Evolutionary conservation across 345 rosid species (phyloP), one percentile per base, ranked within the genome.

Genomic region (Ceriops tagal): DNA sequence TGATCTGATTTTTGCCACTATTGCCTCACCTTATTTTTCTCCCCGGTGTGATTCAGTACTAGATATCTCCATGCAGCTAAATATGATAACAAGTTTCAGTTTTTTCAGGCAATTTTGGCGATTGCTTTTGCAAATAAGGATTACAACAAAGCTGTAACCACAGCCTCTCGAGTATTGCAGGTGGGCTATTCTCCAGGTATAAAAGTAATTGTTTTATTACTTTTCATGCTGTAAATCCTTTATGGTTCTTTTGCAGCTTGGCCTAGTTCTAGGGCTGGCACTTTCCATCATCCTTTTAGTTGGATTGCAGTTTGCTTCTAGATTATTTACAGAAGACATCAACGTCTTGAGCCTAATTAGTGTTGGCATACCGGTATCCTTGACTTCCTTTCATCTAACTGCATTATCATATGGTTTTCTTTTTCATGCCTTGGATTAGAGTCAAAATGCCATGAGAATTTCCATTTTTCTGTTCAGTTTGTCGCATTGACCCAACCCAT

Each of bases 401-500:
- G 30, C 21, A 39, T 27, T 3, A 43, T 27, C 16, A 35, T 5
- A 15, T 28, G 2, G 28, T 55, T 51, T 34, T 34, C 24, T 27
- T 62, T 62, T 52, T 15, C 27, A 8, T 60, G 53, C 47, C 49
- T 22, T 20, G 39, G 5, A 8, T 39, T 3, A 43, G 35, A 28
- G 51, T 3, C 20, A n/a, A 32, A 34, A 39, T 39, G n/a, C 8
- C 21, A 21, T 59, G 51, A 59, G 19, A 46, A 31, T 52, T 58
- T 9, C 56, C 49, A 1, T 26, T 53, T 46, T 28, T 18, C 58
- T 47, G 5, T 26, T 61, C 66, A 76, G 79, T 76, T 71, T 71
- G 75, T 76, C 27, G 56, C 75, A 26, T 72, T 62, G 27, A 71
- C 79, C 32, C 79, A 76, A 66, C 72, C 75, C 30, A 56, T 76